Evolutionary conservation across 2,329 filamentous ascomycete genomes (phyloP).

Genomic region (Monosporascus cannonballus): DNA sequence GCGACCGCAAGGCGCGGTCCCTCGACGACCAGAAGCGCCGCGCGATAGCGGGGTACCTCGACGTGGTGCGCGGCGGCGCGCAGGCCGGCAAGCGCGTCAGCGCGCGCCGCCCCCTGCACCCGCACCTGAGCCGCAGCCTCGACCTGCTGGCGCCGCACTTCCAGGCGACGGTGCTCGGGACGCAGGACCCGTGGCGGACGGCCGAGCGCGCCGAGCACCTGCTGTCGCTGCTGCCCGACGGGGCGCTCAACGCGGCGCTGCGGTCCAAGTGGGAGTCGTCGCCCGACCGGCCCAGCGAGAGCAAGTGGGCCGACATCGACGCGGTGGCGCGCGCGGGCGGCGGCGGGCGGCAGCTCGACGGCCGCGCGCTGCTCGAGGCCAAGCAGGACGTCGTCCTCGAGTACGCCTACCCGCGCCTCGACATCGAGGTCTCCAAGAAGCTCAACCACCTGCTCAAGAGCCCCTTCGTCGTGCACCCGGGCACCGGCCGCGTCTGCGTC

Average conservation of each 20-base stretch:
- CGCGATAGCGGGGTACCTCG: constrained; percentile 83
- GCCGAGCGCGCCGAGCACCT: constrained; percentile 69
- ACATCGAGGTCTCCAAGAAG: constrained; percentile 96
- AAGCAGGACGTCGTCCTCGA: constrained; percentile 96
- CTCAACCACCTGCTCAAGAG: constrained; percentile 96
- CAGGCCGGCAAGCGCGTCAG: constrained; percentile 86
- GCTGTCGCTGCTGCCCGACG: constrained; percentile 79
- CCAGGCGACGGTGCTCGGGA: constrained; percentile 70
- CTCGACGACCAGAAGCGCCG: constrained; percentile 82
- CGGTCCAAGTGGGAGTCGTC: constrained; percentile 87
- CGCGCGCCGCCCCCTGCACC: constrained; percentile 76
- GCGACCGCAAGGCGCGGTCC: constrained; percentile 76
- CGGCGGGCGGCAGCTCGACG: constrained; percentile 60
- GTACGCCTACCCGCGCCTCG: constrained; percentile 94
- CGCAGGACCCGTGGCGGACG: constrained; percentile 79
- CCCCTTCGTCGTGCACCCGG: constrained; percentile 93
- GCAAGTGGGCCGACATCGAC: constrained; percentile 95
- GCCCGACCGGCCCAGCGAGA: constrained; percentile 66
- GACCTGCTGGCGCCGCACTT: constrained; percentile 82
- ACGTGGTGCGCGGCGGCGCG: constrained; percentile 80
- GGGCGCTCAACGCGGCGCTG: constrained; percentile 67
- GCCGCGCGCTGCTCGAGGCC: constrained; percentile 70
- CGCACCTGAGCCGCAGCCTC: constrained; percentile 81
- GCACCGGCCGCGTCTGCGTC: constrained; percentile 90
- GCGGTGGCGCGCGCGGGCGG: constrained; percentile 70